Evolutionary conservation across 2,329 filamentous ascomycete species (phyloP).

Genomic region (Hymenoscyphus fructigenus): DNA sequence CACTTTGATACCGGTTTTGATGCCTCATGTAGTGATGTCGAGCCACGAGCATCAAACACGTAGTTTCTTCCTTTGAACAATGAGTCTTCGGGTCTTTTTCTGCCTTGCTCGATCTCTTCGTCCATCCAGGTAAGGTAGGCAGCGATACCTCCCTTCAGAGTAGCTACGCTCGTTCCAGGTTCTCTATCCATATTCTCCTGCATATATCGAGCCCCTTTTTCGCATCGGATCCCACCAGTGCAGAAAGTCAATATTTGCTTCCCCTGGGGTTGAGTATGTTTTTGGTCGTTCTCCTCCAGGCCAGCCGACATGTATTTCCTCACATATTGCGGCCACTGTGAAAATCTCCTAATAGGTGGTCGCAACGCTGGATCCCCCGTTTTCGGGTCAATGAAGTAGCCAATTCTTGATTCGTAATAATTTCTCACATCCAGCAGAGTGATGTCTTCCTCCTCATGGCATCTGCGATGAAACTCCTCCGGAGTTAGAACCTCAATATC

Average conservation of each 20-base stretch:
- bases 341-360: conserved; percentile 35
- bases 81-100: conserved; percentile 29
- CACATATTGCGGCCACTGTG: conserved; percentile 37
- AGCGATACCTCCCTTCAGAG: conserved; percentile 36
- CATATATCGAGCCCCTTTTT: conserved; percentile 36
- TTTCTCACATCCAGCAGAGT: conserved; percentile 36
- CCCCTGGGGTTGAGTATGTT: not conserved
- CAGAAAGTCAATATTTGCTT: conserved; percentile 36
- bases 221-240: conserved; percentile 37
- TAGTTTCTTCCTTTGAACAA: conserved; percentile 37
- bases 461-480: conserved; percentile 33
- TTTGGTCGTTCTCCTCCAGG: not conserved
- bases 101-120: conserved; percentile 32
- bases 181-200: conserved; percentile 29
- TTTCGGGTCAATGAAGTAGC: conserved; percentile 34
- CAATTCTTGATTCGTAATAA: conserved; percentile 38
- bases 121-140: conserved; percentile 38
- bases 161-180: conserved; percentile 30
- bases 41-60: conserved; percentile 38
- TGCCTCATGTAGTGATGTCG: conserved; percentile 23
- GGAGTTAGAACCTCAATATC: conserved; percentile 30
- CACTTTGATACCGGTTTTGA: conserved; percentile 33
- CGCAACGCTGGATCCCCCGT: conserved; percentile 31
- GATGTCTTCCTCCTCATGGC: conserved; percentile 20
- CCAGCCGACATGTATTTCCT: conserved; percentile 23